Conservation (phyloP, 805 yeast species). For the Hanseniaspora guilliermondii region DNA sequence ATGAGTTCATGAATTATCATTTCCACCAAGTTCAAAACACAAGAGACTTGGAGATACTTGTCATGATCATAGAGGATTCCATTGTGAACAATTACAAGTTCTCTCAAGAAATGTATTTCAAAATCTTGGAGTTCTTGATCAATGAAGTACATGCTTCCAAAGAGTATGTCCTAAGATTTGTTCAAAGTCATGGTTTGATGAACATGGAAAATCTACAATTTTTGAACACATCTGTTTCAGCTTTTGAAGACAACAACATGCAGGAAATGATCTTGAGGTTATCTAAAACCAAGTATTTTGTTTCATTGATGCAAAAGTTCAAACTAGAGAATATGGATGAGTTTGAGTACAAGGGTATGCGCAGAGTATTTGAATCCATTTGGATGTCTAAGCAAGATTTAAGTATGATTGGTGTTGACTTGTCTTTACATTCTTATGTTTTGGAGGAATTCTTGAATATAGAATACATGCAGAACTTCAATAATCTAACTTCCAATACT, state of each 20-base stretch:
- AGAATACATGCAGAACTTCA: slow-evolving; percentile 23
- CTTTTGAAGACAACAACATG: slow-evolving; percentile 20
- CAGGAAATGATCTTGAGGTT: slow-evolving; percentile 22
- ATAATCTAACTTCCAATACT: slow-evolving; percentile 8
- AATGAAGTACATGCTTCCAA: slow-evolving; percentile 22
- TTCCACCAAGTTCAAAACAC: slow-evolving; percentile 19
- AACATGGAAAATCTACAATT: slow-evolving; percentile 23
- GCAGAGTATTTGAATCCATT: slow-evolving; percentile 24
- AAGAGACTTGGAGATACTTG: slow-evolving; percentile 21
- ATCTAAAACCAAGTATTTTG: slow-evolving; percentile 23
- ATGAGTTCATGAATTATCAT: slow-evolving; percentile 16
- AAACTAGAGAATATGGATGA: slow-evolving; percentile 16
- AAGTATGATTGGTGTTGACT: slow-evolving; percentile 20
- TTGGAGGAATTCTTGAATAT: slow-evolving; percentile 29
- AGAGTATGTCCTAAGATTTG: slow-evolving; percentile 26
- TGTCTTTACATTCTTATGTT: slow-evolving; percentile 28
- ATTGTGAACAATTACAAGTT: slow-evolving; percentile 27
- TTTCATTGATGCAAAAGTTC: slow-evolving; percentile 19
- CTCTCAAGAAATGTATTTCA: slow-evolving; percentile 25
- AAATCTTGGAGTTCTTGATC: slow-evolving; percentile 26
- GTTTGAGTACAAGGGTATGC: slow-evolving; percentile 25
- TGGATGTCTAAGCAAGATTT: slow-evolving; percentile 24
- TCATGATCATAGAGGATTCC: slow-evolving; percentile 32
- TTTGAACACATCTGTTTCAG: slow-evolving; percentile 21
- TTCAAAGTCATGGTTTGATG: slow-evolving; percentile 28